Evolutionary conservation across 2,329 filamentous ascomycete genomes (phyloP).

Genomic region (Aureobasidium namibiae): DNA sequence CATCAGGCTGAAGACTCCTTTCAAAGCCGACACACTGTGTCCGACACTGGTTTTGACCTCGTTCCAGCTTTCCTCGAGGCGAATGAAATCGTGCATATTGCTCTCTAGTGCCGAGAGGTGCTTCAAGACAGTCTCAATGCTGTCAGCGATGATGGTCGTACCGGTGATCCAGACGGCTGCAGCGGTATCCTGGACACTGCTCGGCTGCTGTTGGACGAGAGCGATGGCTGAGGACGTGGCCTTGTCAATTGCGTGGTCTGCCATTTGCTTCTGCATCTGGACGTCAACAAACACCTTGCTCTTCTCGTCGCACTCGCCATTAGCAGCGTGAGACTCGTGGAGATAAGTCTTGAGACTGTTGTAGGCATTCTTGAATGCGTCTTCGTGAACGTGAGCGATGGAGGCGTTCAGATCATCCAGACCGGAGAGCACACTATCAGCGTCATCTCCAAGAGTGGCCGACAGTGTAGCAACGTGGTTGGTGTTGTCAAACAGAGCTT

Average conservation of each 20-base stretch:
- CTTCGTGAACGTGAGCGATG: conserved; percentile 39
- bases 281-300: conserved; percentile 36
- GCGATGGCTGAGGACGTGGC: conserved; percentile 36
- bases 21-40: conserved; percentile 33
- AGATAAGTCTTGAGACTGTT: conserved; percentile 31
- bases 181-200: conserved; percentile 32
- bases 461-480: conserved; percentile 38
- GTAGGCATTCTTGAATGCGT: conserved; percentile 39
- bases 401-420: conserved; percentile 39
- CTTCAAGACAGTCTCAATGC: conserved; percentile 33
- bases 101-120: conserved; percentile 33
- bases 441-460: conserved; percentile 33
- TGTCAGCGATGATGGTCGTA: conserved; percentile 37
- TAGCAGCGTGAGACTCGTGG: conserved; percentile 14
- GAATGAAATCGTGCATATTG: conserved; percentile 37
- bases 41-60: conserved; percentile 35
- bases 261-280: conserved; percentile 37
- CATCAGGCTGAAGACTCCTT: conserved; percentile 40
- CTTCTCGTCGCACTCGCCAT: conserved; percentile 20
- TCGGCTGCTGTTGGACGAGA: conserved; percentile 35
- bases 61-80: conserved; percentile 37
- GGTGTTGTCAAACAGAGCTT: conserved; percentile 35
- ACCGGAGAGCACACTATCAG: conserved; percentile 34
- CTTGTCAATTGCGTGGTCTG: conserved; percentile 40
- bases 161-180: conserved; percentile 39